Evolutionary conservation across 2,329 filamentous ascomycete genomes (phyloP), one percentile per base, ranked within the genome.

Genomic region (Camillea tinctor): DNA sequence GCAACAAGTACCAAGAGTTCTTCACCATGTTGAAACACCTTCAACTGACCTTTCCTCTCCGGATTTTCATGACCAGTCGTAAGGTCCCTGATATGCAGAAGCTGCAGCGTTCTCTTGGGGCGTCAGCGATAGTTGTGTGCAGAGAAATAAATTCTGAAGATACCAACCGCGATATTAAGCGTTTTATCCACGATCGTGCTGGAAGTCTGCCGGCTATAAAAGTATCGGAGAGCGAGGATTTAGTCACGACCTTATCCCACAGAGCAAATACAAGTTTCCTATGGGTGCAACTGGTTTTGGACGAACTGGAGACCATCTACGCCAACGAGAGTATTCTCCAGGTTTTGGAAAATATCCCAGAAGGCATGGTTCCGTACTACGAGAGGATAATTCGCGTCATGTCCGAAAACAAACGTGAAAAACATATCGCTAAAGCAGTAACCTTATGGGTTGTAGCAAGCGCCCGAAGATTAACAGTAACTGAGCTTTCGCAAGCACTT

Each of bases 191-290:
- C 11, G 61, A 60, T 19, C 67, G 70, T 6, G 61, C 66, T 1
- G 59, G 68, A 2, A 26, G 66, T 19, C 56, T 63, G 13, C 64
- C 67, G 7, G 55, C 69, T 8, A 57, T 62, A 21, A 53, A 50
- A 19, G 57, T 55, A 4, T 11, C 55, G 2, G 54, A 57, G 15
- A 54, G 58, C 9, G 54, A 61, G 40, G 60, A 64, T 7, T 56
- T 74, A 2, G 53, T 59, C 9, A 50, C 54, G 4, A 61, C 57
- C 17, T 65, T 75, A 26, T 48, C 74, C 2, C 20, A 17, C 8
- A 72, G 69, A 54, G 72, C 73, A 4, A 62, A 64, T 22, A 71
- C 66, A 4, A 74, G 61, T 26, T 76, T 76, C 52, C 58, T 76
- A 0, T 76, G 74, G 74, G 67, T 69, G 2, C 30, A 55, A 9